Base-by-base conservation (phyloP, 495 filamentous ascomycete species). In the Penicillium paxilli region DNA sequence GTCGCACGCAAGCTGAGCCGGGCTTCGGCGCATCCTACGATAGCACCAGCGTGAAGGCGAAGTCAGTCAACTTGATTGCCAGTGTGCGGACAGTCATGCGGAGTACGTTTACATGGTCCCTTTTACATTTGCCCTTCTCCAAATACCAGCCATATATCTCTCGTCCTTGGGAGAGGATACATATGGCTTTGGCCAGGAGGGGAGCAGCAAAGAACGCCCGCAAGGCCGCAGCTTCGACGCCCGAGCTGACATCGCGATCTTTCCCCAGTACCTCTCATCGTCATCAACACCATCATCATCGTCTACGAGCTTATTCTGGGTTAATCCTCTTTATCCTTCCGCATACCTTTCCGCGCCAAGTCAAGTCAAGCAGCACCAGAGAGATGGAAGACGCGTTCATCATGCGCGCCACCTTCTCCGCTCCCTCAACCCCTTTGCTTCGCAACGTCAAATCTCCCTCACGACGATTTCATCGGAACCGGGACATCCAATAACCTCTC, bases 21-120 rank as follows among this genome's bases (percentile, higher is more conserved):
- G 79, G 83, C 37, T 94, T 95, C 69, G 91, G 91, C 53, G 79
- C 81, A 50, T 71, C 77, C 53, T 79, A 80, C 51, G 91, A 92
- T 62, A 81, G 78, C 57, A 77, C 83, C 63, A 94, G 92, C 72
- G 83, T 93, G 54, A 95, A 96, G 76, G 87, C 83, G 28, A 92
- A 90, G 67, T 80, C 91, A 22, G 81, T 98, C 58, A 92, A 95
- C 69, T 70, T 98, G 70, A 92, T 98, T 59, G 86, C 89, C 19
- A 91, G 89, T 65, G 90, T 96, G 56, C 77, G 94, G 73, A 96
- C 91, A 48, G 72, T 98, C 44, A 96, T 96, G 91, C 85, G 94
- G 77, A 91, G 93, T 98, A 82, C 49, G 91, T 85, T 22, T 44
- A 50, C 10, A n/a, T n/a, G n/a, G n/a, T n/a, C n/a, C n/a, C n/a